These are phyloP conservation scores for Herpetospermum pedunculosum DNA, from an alignment of 306 rosid genomes.

Conservation along the genomic window DNA sequence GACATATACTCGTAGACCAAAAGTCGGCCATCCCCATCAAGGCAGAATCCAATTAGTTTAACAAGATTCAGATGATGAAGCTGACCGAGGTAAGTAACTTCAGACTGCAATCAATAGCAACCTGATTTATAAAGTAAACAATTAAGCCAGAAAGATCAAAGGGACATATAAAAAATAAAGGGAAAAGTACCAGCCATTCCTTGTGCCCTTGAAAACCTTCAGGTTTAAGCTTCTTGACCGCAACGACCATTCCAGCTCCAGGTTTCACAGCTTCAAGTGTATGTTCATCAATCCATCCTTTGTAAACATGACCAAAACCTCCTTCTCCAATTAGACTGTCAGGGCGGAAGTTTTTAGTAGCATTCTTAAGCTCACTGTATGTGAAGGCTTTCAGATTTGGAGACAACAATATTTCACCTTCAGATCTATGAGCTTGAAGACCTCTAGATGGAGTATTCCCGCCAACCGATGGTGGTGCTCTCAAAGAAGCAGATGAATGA, in stretches of 20 bases:
- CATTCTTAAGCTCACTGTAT: slow-evolving; percentile 17
- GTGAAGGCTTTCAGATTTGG: slow-evolving; percentile 15
- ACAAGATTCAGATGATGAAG: slow-evolving; percentile 30
- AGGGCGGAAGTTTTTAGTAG: slow-evolving; percentile 20
- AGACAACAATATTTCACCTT: slow-evolving; percentile 16
- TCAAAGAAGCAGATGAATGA: slow-evolving; percentile 5
- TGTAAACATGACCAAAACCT: slow-evolving; percentile 25
- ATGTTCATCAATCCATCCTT: slow-evolving; percentile 27
- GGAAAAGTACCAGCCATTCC: slow-evolving; percentile 26
- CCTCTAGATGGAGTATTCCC: slow-evolving; percentile 4
- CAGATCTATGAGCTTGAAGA: slow-evolving; percentile 10
- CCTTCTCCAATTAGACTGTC: slow-evolving; percentile 27
- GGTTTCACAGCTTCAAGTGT: slow-evolving; percentile 16
- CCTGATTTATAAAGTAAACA: background rate
- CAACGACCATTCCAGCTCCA: slow-evolving; percentile 19
- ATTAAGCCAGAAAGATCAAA: background rate
- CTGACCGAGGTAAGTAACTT: slow-evolving; percentile 25
- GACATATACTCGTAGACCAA: slow-evolving; percentile 28
- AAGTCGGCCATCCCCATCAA: slow-evolving; percentile 23
- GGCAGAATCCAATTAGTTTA: slow-evolving; percentile 24
- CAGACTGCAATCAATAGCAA: slow-evolving; percentile 20
- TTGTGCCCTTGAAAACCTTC: slow-evolving; percentile 22
- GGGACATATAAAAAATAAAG: background rate
- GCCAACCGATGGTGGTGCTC: background rate
- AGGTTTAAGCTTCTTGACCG: slow-evolving; percentile 24